These are phyloP conservation scores for Neonectria coccinea DNA, from an alignment of 2,329 filamentous ascomycete species.

Conservation along the genomic window DNA sequence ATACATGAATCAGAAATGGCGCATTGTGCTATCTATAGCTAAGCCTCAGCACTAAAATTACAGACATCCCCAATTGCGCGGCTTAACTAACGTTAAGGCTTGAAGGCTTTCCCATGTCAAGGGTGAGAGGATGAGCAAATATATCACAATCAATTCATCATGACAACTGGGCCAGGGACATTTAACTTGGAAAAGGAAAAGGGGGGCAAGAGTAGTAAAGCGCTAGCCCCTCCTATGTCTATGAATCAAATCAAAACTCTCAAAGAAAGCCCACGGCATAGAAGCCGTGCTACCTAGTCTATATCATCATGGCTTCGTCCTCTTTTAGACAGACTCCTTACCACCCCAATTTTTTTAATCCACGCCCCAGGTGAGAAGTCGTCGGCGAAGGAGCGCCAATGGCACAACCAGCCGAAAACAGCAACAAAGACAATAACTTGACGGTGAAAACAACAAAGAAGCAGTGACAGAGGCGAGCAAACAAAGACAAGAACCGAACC, in stretches of 20 bases:
- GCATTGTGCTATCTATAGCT: background rate
- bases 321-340: slow-evolving; percentile 35
- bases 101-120: too few species aligned
- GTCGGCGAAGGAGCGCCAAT: slow-evolving; percentile 8
- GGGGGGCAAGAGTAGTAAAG: slow-evolving; percentile 4
- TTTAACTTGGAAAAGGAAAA: background rate
- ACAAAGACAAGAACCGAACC: background rate
- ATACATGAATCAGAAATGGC: background rate
- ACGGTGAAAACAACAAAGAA: slow-evolving; percentile 15
- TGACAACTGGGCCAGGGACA: background rate
- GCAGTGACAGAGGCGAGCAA: slow-evolving; percentile 14
- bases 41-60: background rate
- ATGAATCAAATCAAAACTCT: slow-evolving; percentile 25
- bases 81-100: too few species aligned
- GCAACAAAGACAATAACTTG: slow-evolving; percentile 8
- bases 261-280: slow-evolving; percentile 16
- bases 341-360: slow-evolving; percentile 33
- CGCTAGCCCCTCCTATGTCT: slow-evolving; percentile 26
- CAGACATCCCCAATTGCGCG: too few species aligned
- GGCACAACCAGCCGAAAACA: slow-evolving; percentile 21
- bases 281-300: slow-evolving; percentile 36
- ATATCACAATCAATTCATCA: background rate
- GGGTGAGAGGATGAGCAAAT: background rate
- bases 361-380: slow-evolving; percentile 18
- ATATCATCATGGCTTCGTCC: slow-evolving; percentile 38